Percentiles rank a stretch among this genome's conserved stretches.
phyloP scores from a whole-genome alignment of 23 red algal species.

The Chondrus crispus region DNA sequence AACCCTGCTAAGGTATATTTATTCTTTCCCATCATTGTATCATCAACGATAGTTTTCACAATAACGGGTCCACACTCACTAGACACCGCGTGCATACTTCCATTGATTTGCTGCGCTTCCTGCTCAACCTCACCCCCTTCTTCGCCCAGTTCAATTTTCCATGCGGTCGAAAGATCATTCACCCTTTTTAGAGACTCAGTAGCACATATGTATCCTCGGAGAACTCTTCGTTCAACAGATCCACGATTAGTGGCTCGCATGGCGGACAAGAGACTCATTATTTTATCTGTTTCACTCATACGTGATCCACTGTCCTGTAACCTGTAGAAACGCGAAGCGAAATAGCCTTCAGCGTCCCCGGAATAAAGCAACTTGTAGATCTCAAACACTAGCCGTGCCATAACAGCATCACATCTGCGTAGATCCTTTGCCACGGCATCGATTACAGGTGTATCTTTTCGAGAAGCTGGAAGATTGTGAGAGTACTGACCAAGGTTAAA shows the following conservation, averaged over 20 bases:
- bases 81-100: not conserved
- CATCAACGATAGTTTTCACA: not conserved
- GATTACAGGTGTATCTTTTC: not conserved
- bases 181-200: not conserved
- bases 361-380: not conserved
- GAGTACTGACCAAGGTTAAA: not conserved
- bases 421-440: not conserved
- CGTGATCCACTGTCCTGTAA: too few species aligned
- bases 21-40: not conserved
- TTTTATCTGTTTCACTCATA: not conserved
- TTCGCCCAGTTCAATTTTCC: too few species aligned
- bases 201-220: not conserved
- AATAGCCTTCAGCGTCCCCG: not conserved
- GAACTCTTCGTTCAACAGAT: not conserved
- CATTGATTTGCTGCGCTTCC: too few species aligned
- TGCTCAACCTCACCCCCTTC: too few species aligned
- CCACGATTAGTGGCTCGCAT: not conserved
- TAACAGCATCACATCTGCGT: not conserved
- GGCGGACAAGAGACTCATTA: not conserved
- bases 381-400: not conserved
- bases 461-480: not conserved
- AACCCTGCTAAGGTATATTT: not conserved
- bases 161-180: not conserved
- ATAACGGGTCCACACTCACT: not conserved
- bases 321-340: not conserved